Base-by-base conservation (phyloP, 2,329 filamentous ascomycete species). In the Diaporthe caulivora region DNA sequence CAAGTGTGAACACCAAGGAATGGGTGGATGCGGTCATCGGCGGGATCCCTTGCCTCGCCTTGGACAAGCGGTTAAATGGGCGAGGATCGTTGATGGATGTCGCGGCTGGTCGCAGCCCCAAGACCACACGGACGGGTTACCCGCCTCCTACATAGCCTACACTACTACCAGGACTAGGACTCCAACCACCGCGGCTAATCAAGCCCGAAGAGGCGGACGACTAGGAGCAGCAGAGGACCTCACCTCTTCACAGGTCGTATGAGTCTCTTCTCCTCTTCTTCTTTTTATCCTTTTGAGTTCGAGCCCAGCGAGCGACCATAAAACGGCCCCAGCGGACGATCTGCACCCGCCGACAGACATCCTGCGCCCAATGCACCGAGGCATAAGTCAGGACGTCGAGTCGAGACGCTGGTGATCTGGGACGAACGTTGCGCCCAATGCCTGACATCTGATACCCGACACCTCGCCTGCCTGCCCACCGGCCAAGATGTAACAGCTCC, bases 401-500 rank as follows among this genome's bases (percentile, higher is more conserved):
- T 57, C 60, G 47, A 55, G 51, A 68, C 57, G 44, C 51, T 69
- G 64, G 49, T 67, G 55, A 70, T 57, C 65, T 42, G 68, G 47
- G 53, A 58, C 47, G 29, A 71, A 60, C 53, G 44, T 21, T n/a
- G 62, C 44, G 29, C 62, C 31, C 47, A 24, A 37, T 51, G 62
- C 62, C 62, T 49, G 29, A 26, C n/a, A 72, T 44, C 58, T 72
- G 58, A 65, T 68, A 68, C 62, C 40, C 21, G 44, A 51, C 37
- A 55, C 49, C 51, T 51, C 57, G 44, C 65, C 42, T 53, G 68
- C 40, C 72, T 53, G 72, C 42, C 69, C 69, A 51, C 70, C 54
- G 57, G 78, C 79, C 81, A 86, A 84, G 80, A 87, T 86, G 85
- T 86, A 81, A 86, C 82, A 80, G 78, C 77, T 76, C 73, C 73